Conservation (phyloP, 106 monocot species). For the Apostasia shenzhenica region DNA sequence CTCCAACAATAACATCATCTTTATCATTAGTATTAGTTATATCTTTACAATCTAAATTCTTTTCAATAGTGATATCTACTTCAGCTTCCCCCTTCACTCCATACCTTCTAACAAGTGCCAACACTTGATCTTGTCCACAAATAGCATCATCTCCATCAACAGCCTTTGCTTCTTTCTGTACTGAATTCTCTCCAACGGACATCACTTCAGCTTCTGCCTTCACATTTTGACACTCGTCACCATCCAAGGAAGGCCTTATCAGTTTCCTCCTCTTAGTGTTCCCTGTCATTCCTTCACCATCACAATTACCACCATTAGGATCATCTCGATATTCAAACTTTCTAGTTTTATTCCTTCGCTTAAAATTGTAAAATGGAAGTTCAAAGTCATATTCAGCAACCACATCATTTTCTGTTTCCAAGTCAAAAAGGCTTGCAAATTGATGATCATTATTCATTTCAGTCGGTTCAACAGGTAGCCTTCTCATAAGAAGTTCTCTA, state of each 20-base stretch:
- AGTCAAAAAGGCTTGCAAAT: background rate
- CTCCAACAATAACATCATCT: background rate
- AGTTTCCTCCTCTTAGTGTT: background rate
- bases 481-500: background rate
- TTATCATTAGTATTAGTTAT: background rate
- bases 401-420: background rate
- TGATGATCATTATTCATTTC: background rate
- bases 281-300: background rate
- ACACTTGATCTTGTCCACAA: too few species aligned
- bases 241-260: background rate
- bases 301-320: background rate
- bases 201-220: background rate
- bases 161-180: too few species aligned
- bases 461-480: background rate
- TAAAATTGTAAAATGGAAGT: conserved; percentile 3
- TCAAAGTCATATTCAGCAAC: background rate
- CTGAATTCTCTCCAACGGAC: too few species aligned
- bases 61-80: background rate
- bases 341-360: background rate
- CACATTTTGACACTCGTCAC: background rate
- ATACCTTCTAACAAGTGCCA: background rate
- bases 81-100: background rate
- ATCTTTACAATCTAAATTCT: background rate
- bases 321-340: background rate
- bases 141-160: too few species aligned